These are phyloP conservation scores for Yamadazyma triangularis DNA, from an alignment of 1,139 yeast genomes.

Conservation along the genomic window DNA sequence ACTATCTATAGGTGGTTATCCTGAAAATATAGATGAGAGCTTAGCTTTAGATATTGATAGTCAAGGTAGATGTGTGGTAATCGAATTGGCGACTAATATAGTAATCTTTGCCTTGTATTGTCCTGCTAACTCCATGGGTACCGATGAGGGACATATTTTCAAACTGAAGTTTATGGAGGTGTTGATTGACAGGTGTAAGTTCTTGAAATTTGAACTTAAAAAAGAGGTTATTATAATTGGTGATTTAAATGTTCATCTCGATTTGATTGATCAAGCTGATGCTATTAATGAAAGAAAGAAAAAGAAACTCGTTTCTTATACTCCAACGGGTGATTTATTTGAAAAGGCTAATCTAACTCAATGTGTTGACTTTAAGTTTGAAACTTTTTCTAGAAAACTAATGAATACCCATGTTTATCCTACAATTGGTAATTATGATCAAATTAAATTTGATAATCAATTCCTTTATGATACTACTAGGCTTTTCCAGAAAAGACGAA, in stretches of 20 bases:
- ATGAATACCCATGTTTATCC: conserved; percentile 35
- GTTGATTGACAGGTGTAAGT: conserved; percentile 57
- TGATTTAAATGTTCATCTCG: conserved; percentile 78
- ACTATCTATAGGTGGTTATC: conserved; percentile 71
- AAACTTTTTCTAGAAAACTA: conserved; percentile 38
- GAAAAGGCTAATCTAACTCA: conserved; percentile 37
- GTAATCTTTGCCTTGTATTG: conserved; percentile 80
- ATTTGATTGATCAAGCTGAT: conserved; percentile 81
- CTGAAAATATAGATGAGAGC: conserved; percentile 28
- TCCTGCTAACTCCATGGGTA: conserved; percentile 78
- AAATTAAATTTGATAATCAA: conserved; percentile 10
- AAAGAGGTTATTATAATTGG: conserved; percentile 78
- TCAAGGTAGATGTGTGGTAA: conserved; percentile 79
- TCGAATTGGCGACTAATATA: conserved; percentile 62
- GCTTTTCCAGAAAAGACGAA: conserved; percentile 47
- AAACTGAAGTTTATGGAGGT: conserved; percentile 54
- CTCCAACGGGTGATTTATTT: conserved; percentile 26
- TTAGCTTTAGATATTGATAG: conserved; percentile 54
- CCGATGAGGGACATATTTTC: conserved; percentile 66
- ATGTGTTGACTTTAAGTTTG: conserved; percentile 38
- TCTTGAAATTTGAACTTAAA: conserved; percentile 43
- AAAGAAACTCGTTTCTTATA: conserved; percentile 15
- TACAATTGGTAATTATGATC: conserved; percentile 9
- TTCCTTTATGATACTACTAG: conserved; percentile 67
- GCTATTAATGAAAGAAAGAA: conserved; percentile 43